Evolutionary conservation across 768 basidiomycete genomes (phyloP).

Genomic region (Mycena chlorophos): DNA sequence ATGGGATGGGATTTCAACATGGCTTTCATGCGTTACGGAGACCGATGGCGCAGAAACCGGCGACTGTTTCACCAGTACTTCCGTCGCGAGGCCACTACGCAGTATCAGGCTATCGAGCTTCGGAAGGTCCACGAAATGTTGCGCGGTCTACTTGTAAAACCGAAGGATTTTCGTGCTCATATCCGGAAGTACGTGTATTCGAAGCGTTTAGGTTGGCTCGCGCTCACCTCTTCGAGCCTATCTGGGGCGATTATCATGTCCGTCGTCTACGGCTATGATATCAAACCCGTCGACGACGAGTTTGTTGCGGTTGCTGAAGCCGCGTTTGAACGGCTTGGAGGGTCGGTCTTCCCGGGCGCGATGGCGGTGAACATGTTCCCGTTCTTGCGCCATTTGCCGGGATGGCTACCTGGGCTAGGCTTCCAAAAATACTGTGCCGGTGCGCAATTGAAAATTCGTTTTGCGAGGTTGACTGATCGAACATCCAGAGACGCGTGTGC

Average conservation of each 20-base stretch:
- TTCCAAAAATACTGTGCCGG: background rate
- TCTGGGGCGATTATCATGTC: background rate
- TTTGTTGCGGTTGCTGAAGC: slow-evolving; percentile 1
- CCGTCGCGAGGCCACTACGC: slow-evolving; percentile 18
- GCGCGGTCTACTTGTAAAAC: slow-evolving; percentile 16
- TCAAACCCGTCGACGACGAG: background rate
- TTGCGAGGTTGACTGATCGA: background rate
- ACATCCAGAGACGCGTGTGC: background rate
- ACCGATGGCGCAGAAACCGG: slow-evolving; percentile 32
- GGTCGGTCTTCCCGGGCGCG: background rate
- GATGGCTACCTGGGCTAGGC: slow-evolving; percentile 3
- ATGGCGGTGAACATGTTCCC: slow-evolving; percentile 1
- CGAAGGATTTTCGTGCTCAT: slow-evolving; percentile 16
- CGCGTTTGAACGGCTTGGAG: background rate
- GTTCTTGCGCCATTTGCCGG: slow-evolving; percentile 2
- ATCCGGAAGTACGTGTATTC: slow-evolving; percentile 5
- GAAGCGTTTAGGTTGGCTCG: background rate
- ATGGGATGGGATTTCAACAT: slow-evolving; percentile 36
- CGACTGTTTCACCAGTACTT: slow-evolving; percentile 31
- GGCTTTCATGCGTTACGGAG: slow-evolving; percentile 30
- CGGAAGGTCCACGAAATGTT: slow-evolving; percentile 26
- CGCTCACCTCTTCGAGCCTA: background rate
- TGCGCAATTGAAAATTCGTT: background rate
- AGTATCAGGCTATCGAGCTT: slow-evolving; percentile 26
- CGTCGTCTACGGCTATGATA: background rate